Evolutionary conservation across 768 basidiomycete species (phyloP), one percentile per base, ranked within the genome.

Genomic region (Suillus placidus): DNA sequence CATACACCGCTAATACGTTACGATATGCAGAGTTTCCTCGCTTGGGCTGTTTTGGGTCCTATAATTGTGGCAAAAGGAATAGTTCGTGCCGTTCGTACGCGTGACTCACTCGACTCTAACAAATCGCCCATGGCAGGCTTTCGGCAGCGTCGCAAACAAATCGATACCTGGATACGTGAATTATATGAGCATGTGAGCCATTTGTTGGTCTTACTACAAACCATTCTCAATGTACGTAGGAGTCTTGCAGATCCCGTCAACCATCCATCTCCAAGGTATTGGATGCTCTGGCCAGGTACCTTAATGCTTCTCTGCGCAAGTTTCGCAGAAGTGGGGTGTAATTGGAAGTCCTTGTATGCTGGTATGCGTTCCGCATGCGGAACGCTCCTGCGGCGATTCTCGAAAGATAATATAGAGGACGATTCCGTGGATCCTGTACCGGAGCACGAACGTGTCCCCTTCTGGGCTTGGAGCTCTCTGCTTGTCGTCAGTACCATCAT

Each of bases 11-110:
- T n/a, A n/a, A n/a, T n/a, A n/a, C n/a, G n/a, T n/a, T n/a, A n/a
- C 34, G 26, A 26, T 26, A 26, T 26, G 26, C 61, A 65, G 69
- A 86, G 83, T 87, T 69, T 87, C 47, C 79, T 87, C 45, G 85
- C 87, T 2, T 88, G 86, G 85, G 86, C 84, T 57, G 84, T 88
- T 74, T 82, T 88, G 62, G 82, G 84, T 2, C 87, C 87, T 18
- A 72, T 82, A 6, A 70, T 86, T 65, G 79, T 87, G 32, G 82
- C 83, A 71, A 85, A 82, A 61, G 86, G 86, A 42, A 6, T 49
- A 26, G 62, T 63, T 6, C 47, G 62, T 49, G 32, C 38, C 6
- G 57, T 6, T 18, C 60, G 1, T 10, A 13, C 30, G 38, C 8
- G 13, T 14, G 13, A 7, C n/a, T 10, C 35, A 34, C 42, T 45